phyloP scores from a whole-genome alignment of 2,329 filamentous ascomycete species.

The Neofusicoccum sp. region DNA sequence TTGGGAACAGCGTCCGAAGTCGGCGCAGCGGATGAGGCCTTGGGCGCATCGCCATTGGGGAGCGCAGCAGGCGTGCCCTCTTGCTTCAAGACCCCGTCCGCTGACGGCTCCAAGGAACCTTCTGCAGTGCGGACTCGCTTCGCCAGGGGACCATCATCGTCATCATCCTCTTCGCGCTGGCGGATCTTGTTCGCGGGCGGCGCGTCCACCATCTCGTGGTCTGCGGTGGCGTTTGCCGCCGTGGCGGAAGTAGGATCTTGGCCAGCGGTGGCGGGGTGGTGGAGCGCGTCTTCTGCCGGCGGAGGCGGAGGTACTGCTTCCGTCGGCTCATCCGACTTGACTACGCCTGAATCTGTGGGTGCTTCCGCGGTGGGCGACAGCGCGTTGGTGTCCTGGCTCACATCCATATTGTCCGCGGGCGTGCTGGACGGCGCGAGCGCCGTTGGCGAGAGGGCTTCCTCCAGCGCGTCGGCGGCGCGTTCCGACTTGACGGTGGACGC shows the following conservation, averaged over 20 bases:
- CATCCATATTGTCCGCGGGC: conserved; percentile 11
- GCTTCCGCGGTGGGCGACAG: background rate
- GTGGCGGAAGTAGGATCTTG: background rate
- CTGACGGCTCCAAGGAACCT: conserved; percentile 27
- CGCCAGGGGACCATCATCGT: conserved; percentile 65
- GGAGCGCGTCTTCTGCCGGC: conserved; percentile 5
- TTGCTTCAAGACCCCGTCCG: conserved; percentile 46
- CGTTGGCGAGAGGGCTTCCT: background rate
- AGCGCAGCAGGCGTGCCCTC: conserved; percentile 39
- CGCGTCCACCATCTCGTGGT: conserved; percentile 43
- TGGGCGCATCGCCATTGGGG: conserved; percentile 1
- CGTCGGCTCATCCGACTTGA: conserved; percentile 17
- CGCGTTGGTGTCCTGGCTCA: background rate
- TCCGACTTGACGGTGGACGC: background rate
- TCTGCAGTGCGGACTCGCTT: conserved; percentile 78
- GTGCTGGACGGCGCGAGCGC: background rate
- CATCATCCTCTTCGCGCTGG: conserved; percentile 74
- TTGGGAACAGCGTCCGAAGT: background rate
- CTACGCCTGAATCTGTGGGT: background rate
- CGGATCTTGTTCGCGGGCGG: conserved; percentile 56
- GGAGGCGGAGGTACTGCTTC: conserved; percentile 10
- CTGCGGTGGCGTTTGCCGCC: conserved; percentile 22
- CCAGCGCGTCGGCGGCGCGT: background rate
- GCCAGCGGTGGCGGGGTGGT: conserved; percentile 5
- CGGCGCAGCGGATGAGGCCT: background rate